Base-by-base conservation (phyloP, 352 stramenopile species). In the Pythium pyrilobum region DNA sequence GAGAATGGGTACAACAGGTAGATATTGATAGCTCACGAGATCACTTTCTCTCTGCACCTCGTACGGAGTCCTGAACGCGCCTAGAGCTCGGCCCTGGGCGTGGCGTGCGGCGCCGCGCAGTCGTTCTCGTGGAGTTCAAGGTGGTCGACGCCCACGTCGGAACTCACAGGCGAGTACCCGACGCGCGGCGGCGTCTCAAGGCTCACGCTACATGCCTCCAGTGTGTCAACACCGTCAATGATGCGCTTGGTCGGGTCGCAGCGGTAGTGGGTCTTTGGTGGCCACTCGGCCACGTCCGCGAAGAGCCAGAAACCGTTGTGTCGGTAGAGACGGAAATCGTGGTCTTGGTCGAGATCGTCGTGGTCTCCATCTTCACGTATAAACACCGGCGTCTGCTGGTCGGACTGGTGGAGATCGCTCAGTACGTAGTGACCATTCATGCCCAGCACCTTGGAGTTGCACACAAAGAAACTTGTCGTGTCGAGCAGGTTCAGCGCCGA, bases 251-350 rank as follows among this genome's bases (percentile, higher is more conserved):
- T 81, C 23, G 77, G 77, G 23, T 88, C 74, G 43, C 77, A 88
- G 21, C 74, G 74, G 55, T 84, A 88, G 34, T 76, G 59, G 20
- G 77, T 84, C 51, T 59, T 62, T 0, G 74, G 77, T 8, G 77
- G 74, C 77, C 77, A 85, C 11, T 52, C 36, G 15, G 66, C 71
- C 4, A 86, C 56, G 54, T 88, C 71, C 0, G 71, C 73, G 33
- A 89, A 67, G 68, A 85, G 71, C 77, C 75, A 89, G 51, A 86
- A 86, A 27, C 74, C 75, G 16, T 78, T 68, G 64, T 83, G 69
- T 28, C 77, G 67, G 39, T 81, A 81, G 16, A 89, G 54, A 0
- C 73, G 74, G 42, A 82, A 82, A 42, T 89, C 76, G 13, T 24
- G 51, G 37, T 4, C 41, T 3, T 36, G 34, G 5, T 52, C 20